A percentile compares a stretch with the other conserved stretches of the same genome.
Conservation (phyloP, 176 grass and related monocot genomes). For the Sorghum bicolor region Sorghum_bicolor_NCBIv3 NC_012871.2:73823001-73823500, state of each 20-base stretch:
- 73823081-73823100: neutral
- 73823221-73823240: neutral
- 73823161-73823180: neutral
- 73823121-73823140: neutral
- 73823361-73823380: constrained; percentile 48
- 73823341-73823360: constrained; percentile 60
- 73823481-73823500: neutral
- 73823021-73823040: neutral
- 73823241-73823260: neutral
- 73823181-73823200: neutral
- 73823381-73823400: constrained; percentile 61
- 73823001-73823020: neutral
- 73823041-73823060: neutral
- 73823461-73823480: neutral
- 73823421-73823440: constrained; percentile 50
- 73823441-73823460: constrained; percentile 46
- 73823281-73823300: neutral
- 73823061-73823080: neutral
- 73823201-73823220: neutral
- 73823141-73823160: neutral
- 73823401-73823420: constrained; percentile 66
- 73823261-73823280: neutral
- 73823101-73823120: neutral
- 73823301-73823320: neutral
- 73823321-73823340: constrained; percentile 56